Evolutionary conservation across 176 grass and related monocot genomes (phyloP), one percentile per base, ranked within the genome.

Genomic region (Elaeis guineensis): DNA sequence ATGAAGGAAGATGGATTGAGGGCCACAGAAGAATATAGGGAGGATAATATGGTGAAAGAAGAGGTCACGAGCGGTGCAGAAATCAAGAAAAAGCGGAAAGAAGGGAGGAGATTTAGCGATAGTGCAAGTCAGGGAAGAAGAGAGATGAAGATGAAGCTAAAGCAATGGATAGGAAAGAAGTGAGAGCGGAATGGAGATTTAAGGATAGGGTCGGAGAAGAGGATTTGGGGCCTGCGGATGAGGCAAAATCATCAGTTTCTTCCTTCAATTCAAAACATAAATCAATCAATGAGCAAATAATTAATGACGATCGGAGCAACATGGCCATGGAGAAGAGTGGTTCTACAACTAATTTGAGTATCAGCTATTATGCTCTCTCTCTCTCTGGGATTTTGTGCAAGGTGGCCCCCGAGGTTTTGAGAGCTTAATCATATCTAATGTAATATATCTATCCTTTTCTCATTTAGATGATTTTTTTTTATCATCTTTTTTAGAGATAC

Each of bases 281-380:
- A 35, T 35, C 32, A 35, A 7, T 35, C 32, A 35, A 35, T 7
- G 16, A 30, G 17, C 39, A 19, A 1, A 20, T 22, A 17, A 35
- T 66, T 26, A 83, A 83, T 61, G 78, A 75, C 25, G 57, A 61
- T 25, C 73, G 66, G 1, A 74, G 71, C 63, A 78, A 51, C 28
- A 12, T 26, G 18, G 17, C 17, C 1, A 6, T 20, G 3, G 68
- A 71, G 56, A 51, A 51, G 25, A 49, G 63, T 16, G 81, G 76
- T 52, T 64, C 58, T 0, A 49, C 21, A 5, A 66, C 54, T 28
- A 77, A 86, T 82, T 84, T 92, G 73, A 92, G 84, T 77, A 66
- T 52, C 61, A 49, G 16, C 52, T 11, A 35, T 35, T 35, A 35
- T 9, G 29, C n/a, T n/a, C n/a, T n/a, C n/a, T n/a, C n/a, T 24